Evolutionary conservation across 768 basidiomycete genomes (phyloP), one percentile per base, ranked within the genome.

Genomic region (Tricholoma hemisulphureum): DNA sequence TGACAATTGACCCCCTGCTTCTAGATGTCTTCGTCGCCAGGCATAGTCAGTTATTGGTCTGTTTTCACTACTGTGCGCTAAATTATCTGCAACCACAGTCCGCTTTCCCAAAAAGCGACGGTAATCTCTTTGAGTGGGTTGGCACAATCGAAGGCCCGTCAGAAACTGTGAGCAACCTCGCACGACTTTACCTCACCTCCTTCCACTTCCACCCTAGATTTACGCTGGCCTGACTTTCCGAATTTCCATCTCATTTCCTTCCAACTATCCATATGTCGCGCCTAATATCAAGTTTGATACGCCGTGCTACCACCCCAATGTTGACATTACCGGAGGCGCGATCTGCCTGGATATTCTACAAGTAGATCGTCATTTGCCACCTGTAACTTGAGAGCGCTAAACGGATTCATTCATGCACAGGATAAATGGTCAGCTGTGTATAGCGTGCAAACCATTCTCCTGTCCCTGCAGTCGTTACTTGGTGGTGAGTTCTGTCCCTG

Each of bases 401-500:
- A 49, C 26, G n/a, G 16, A 11, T 16, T 39, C 20, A 58, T 34
- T 32, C 50, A 49, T 39, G 29, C 39, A n/a, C 60, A 93, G 89
- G 92, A 94, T 72, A 91, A 94, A 67, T 95, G 93, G 94, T 92
- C 91, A 3, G 93, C 94, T 6, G 89, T 95, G 1, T 93, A 95
- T 71, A 92, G 90, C 58, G 93, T 95, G 32, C 91, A 93, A 62
- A 94, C 92, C 0, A 89, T 96, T 39, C 81, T 96, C 18, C 75
- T 95, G 8, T 95, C 93, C 11, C 72, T 96, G 56, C 94, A 96
- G 67, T 92, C 89, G 9, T 75, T 96, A 34, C 80, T 96, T 48
- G 93, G 93, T 64, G 93, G 93, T 93, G 64, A 29, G 84, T 73
- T n/a, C 28, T 39, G 13, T 51, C 31, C 1, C 18, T 46, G 24